These are phyloP conservation scores for Mycocentrospora acerina DNA, from an alignment of 2,329 filamentous ascomycete species.

Conservation along the genomic window DNA sequence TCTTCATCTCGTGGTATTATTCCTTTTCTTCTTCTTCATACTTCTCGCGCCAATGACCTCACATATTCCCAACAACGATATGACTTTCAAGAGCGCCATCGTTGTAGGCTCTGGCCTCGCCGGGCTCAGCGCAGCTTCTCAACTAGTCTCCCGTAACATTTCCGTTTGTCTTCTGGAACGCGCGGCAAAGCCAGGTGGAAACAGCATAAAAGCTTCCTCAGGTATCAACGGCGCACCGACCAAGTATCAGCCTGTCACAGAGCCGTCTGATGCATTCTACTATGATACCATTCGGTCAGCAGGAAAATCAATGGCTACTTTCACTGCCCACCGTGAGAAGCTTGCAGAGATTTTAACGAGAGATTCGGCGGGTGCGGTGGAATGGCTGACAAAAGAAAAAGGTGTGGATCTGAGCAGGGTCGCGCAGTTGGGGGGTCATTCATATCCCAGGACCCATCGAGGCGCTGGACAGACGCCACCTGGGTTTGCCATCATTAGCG, in stretches of 20 bases:
- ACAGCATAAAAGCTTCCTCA: conserved; percentile 67
- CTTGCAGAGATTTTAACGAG: conserved; percentile 54
- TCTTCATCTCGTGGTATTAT: neutral
- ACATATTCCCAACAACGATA: conserved; percentile 6
- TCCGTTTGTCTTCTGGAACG: conserved; percentile 62
- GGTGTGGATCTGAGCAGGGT: conserved; percentile 62
- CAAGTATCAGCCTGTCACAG: conserved; percentile 52
- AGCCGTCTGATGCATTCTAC: conserved; percentile 48
- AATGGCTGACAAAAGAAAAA: conserved; percentile 60
- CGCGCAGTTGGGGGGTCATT: conserved; percentile 62
- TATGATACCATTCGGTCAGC: conserved; percentile 61
- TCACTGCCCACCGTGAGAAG: conserved; percentile 36
- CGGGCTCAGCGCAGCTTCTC: conserved; percentile 60
- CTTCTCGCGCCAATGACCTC: conserved; percentile 4
- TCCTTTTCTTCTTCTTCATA: neutral
- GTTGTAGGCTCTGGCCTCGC: conserved; percentile 67
- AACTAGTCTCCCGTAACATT: conserved; percentile 55
- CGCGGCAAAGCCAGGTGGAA: conserved; percentile 61
- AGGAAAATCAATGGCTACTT: conserved; percentile 44
- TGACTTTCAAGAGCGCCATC: conserved; percentile 47
- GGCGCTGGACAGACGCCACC: conserved; percentile 59
- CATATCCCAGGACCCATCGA: conserved; percentile 58
- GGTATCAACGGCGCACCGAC: conserved; percentile 66
- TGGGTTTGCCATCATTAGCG: conserved; percentile 59
- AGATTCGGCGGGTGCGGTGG: conserved; percentile 52